phyloP scores from a whole-genome alignment of 1,284 basidiomycete species.

The Leucoagaricus sp. region DNA sequence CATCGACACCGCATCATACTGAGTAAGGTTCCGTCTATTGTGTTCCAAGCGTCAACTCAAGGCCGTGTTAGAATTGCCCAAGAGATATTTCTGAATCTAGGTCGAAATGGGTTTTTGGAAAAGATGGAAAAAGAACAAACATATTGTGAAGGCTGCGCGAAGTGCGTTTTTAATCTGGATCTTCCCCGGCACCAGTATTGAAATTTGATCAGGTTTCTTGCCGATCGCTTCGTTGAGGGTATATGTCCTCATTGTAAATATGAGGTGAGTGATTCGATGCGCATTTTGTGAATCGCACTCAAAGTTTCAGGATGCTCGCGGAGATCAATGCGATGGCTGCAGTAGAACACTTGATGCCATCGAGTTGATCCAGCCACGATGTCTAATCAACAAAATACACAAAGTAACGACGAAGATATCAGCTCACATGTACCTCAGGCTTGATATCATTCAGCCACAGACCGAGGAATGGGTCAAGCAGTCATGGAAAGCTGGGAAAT shows the following conservation, averaged over 20 bases:
- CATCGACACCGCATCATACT: slow-evolving; percentile 89
- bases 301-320: slow-evolving; percentile 73
- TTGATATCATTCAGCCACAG: slow-evolving; percentile 82
- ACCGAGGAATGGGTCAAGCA: slow-evolving; percentile 90
- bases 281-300: background rate
- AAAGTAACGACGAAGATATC: slow-evolving; percentile 76
- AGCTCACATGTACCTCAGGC: slow-evolving; percentile 92
- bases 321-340: slow-evolving; percentile 98
- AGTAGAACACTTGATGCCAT: slow-evolving; percentile 91
- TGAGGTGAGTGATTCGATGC: slow-evolving; percentile 34
- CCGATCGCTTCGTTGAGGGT: slow-evolving; percentile 95
- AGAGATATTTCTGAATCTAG: slow-evolving; percentile 83
- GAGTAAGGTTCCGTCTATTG: slow-evolving; percentile 54
- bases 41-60: slow-evolving; percentile 14
- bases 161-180: slow-evolving; percentile 50
- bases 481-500: slow-evolving; percentile 81
- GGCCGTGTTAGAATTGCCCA: slow-evolving; percentile 73
- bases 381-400: slow-evolving; percentile 86
- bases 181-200: background rate
- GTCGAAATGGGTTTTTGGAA: slow-evolving; percentile 75
- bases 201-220: slow-evolving; percentile 69
- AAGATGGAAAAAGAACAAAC: slow-evolving; percentile 90
- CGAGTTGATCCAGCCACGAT: slow-evolving; percentile 94
- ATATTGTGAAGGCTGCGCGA: slow-evolving; percentile 88
- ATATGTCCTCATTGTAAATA: slow-evolving; percentile 90